Percentiles rank a stretch among this genome's conserved stretches.
Conservation (phyloP, 2,329 filamentous ascomycete species). For the Talaromyces sp. region DNA sequence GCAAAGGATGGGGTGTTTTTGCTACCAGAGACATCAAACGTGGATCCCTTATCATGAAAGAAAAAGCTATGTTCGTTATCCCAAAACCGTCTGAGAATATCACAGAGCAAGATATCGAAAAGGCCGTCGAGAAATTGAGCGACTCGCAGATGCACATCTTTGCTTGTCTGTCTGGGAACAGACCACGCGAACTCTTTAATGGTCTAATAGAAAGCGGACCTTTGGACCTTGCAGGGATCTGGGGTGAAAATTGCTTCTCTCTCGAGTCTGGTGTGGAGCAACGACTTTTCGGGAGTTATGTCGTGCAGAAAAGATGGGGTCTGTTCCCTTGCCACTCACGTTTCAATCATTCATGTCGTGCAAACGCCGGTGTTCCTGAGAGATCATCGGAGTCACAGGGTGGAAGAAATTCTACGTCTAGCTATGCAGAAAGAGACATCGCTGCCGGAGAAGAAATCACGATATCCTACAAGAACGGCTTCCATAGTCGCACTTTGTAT, state of each 20-base stretch:
- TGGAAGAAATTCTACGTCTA: background rate
- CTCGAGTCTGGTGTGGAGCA: background rate
- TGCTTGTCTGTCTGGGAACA: background rate
- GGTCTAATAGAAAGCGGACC: background rate
- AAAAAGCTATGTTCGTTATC: background rate
- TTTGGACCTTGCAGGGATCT: background rate
- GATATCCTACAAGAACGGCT: slow-evolving; percentile 11
- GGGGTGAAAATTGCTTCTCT: background rate
- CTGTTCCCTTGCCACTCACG: slow-evolving; percentile 9
- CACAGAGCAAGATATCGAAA: background rate
- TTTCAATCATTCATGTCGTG: slow-evolving; percentile 12
- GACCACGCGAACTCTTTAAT: background rate
- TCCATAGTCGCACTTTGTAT: background rate
- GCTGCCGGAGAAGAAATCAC: slow-evolving; percentile 7
- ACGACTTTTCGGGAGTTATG: background rate
- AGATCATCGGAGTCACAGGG: too few species aligned
- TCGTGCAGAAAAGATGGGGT: background rate
- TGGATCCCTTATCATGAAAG: background rate
- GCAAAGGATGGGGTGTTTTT: slow-evolving; percentile 13
- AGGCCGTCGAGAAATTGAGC: background rate
- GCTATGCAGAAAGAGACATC: slow-evolving; percentile 13
- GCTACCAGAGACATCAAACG: slow-evolving; percentile 6
- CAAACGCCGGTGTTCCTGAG: background rate
- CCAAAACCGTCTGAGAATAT: background rate
- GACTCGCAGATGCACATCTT: background rate